A percentile compares a stretch with the other conserved stretches of the same genome.
phyloP scores from a whole-genome alignment of 2,329 filamentous ascomycete genomes.

The Metarhizium rileyi region DNA sequence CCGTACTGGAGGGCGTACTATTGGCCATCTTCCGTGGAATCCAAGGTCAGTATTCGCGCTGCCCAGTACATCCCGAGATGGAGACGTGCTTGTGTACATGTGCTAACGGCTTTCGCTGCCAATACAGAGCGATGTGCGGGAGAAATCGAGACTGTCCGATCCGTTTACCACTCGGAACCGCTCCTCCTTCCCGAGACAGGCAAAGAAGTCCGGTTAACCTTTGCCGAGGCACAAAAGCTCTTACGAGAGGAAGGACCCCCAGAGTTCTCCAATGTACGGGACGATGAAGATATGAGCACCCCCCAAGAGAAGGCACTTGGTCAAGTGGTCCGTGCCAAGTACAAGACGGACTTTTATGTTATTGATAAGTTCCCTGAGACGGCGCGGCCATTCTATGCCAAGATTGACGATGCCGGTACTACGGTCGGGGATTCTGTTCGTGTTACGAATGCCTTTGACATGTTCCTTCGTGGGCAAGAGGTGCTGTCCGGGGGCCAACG shows the following conservation, averaged over 20 bases:
- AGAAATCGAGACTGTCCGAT: slow-evolving; percentile 63
- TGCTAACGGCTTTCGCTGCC: background rate
- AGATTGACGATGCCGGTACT: slow-evolving; percentile 48
- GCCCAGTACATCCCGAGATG: background rate
- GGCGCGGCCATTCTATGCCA: slow-evolving; percentile 58
- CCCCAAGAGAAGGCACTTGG: slow-evolving; percentile 86
- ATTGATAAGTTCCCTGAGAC: slow-evolving; percentile 87
- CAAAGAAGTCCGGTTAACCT: slow-evolving; percentile 67
- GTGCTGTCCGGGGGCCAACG: slow-evolving; percentile 88
- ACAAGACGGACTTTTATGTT: slow-evolving; percentile 91
- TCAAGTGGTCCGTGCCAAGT: slow-evolving; percentile 76
- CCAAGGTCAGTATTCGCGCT: background rate
- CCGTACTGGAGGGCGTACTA: slow-evolving; percentile 64
- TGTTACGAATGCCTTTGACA: slow-evolving; percentile 64
- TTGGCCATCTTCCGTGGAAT: slow-evolving; percentile 65
- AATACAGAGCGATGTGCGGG: slow-evolving; percentile 44
- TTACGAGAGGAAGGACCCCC: slow-evolving; percentile 63
- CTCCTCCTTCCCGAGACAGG: slow-evolving; percentile 67
- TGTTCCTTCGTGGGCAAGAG: slow-evolving; percentile 88
- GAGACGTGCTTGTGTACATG: background rate
- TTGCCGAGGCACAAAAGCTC: slow-evolving; percentile 68
- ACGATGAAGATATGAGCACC: slow-evolving; percentile 73
- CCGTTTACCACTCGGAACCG: slow-evolving; percentile 66
- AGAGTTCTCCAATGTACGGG: slow-evolving; percentile 57
- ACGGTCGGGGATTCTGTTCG: slow-evolving; percentile 38